phyloP scores from a whole-genome alignment of 345 rosid species.

The Salix exigua region DNA sequence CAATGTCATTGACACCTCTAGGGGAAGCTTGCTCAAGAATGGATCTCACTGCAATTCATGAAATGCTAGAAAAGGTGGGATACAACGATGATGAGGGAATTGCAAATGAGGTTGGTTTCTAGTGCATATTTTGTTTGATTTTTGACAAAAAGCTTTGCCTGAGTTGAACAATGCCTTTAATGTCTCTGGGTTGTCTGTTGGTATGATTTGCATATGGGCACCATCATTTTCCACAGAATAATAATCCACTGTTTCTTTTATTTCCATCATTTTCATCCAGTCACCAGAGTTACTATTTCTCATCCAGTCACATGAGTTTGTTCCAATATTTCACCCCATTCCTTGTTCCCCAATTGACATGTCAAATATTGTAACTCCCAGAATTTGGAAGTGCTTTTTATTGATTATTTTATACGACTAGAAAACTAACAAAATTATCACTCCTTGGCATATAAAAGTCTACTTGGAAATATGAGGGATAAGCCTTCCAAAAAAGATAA shows the following conservation, averaged over 20 bases:
- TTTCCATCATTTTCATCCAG: not conserved
- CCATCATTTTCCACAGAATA: not conserved
- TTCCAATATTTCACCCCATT: not conserved
- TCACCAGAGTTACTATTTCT: not conserved
- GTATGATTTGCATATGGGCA: not conserved
- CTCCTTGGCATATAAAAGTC: not conserved
- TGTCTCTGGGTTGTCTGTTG: not conserved
- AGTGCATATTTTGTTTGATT: not conserved
- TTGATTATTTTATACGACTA: not conserved
- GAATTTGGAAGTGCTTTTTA: not conserved
- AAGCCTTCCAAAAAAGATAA: not conserved
- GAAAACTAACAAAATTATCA: not conserved
- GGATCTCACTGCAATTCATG: constrained; percentile 80
- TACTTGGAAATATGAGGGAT: not conserved
- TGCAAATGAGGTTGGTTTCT: constrained; percentile 68
- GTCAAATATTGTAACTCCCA: not conserved
- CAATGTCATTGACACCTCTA: constrained; percentile 51
- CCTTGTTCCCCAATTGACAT: not conserved
- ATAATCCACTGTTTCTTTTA: not conserved
- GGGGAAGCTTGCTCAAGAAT: constrained; percentile 82
- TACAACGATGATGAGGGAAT: constrained; percentile 79
- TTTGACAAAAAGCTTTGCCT: not conserved
- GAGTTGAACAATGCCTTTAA: not conserved
- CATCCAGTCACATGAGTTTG: not conserved
- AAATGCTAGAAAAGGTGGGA: constrained; percentile 66